These are phyloP conservation scores for Esteya vermicola DNA, from an alignment of 2,329 filamentous ascomycete genomes.

Conservation along the genomic window DNA sequence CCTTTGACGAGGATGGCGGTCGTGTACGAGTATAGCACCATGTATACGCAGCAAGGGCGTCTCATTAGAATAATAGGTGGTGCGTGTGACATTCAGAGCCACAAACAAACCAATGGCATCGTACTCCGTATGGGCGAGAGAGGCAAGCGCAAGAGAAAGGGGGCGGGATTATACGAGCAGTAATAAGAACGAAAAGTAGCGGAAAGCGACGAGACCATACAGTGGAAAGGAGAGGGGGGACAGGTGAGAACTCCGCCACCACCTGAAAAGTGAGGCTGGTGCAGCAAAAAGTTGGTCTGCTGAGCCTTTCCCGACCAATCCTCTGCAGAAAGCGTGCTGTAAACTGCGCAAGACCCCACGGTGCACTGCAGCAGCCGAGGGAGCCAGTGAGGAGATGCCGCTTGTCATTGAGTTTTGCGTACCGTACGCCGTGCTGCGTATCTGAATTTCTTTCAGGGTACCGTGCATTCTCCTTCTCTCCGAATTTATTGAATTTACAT, in stretches of 20 bases:
- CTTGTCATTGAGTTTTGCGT: too few species aligned
- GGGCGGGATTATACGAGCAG: too few species aligned
- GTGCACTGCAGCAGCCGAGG: not conserved
- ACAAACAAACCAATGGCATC: too few species aligned
- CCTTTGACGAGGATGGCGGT: not conserved
- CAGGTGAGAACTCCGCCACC: not conserved
- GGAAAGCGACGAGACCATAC: not conserved
- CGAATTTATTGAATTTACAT: too few species aligned
- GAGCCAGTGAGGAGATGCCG: not conserved
- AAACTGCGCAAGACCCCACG: constrained; percentile 6
- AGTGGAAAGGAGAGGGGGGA: not conserved
- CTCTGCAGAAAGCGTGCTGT: constrained; percentile 5
- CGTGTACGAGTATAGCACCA: not conserved
- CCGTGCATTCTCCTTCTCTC: too few species aligned
- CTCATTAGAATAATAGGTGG: not conserved
- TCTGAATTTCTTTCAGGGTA: too few species aligned
- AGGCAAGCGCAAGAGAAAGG: too few species aligned
- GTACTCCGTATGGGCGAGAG: not conserved
- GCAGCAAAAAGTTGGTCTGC: not conserved
- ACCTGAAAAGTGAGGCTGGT: constrained; percentile 6
- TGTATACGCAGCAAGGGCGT: too few species aligned
- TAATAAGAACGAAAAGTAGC: not conserved
- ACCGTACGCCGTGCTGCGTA: too few species aligned
- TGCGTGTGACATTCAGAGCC: not conserved
- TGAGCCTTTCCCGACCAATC: not conserved